phyloP scores from a whole-genome alignment of 495 filamentous ascomycete species.

The Penicillium herquei region DNA sequence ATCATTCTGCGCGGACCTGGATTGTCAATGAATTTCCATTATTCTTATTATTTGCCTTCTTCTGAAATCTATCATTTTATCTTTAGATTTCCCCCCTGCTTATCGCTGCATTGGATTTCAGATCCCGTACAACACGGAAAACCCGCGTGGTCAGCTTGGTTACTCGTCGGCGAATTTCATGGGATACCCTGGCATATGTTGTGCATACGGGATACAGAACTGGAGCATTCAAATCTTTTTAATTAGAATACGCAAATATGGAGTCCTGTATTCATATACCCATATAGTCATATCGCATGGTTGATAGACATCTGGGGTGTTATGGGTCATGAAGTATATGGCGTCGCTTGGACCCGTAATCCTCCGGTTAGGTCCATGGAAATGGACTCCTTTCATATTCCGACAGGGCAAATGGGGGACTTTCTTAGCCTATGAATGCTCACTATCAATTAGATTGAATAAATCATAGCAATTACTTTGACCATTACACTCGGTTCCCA shows the following conservation, averaged over 20 bases:
- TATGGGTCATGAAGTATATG: no score
- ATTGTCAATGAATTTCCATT: constrained; percentile 4
- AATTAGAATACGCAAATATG: no score
- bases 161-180: not conserved
- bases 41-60: constrained; percentile 30
- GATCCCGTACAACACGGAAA: no score
- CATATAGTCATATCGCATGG: no score
- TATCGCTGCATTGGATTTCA: constrained; percentile 5
- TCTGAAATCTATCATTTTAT: constrained; percentile 20
- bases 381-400: constrained; percentile 7
- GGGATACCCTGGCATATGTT: not conserved
- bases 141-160: not conserved
- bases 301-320: no score
- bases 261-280: no score
- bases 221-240: no score
- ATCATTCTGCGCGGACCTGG: not conserved
- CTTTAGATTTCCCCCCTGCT: constrained; percentile 9
- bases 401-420: constrained; percentile 13
- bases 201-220: not conserved
- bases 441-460: constrained; percentile 21
- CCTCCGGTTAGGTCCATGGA: constrained; percentile 16
- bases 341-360: constrained; percentile 17
- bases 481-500: constrained; percentile 14
- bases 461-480: constrained; percentile 27
- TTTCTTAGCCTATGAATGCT: constrained; percentile 14